phyloP scores from a whole-genome alignment of 257 asterid species.

The Striga asiatica region DNA sequence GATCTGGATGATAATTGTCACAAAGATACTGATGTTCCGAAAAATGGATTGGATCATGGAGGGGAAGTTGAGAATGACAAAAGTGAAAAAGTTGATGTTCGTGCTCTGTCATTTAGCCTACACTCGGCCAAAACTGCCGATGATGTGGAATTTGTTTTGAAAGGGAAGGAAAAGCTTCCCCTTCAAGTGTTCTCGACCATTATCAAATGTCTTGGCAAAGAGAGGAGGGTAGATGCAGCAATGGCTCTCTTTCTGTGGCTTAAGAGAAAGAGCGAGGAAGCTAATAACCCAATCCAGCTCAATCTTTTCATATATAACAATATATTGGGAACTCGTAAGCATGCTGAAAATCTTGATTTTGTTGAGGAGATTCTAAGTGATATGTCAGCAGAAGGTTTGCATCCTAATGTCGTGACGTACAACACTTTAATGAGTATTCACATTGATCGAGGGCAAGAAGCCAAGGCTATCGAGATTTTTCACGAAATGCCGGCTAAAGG shows the following conservation, averaged over 20 bases:
- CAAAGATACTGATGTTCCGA: background rate
- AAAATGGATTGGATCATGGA: conserved; percentile 3
- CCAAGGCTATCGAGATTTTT: conserved; percentile 56
- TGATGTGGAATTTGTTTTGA: conserved; percentile 62
- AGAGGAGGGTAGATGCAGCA: conserved; percentile 45
- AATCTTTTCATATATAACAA: conserved; percentile 70
- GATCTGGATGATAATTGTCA: background rate
- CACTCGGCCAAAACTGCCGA: conserved; percentile 43
- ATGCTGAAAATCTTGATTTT: conserved; percentile 30
- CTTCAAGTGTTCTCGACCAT: conserved; percentile 78
- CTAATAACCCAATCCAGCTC: conserved; percentile 25
- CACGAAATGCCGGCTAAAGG: conserved; percentile 47
- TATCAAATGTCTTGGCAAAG: conserved; percentile 70
- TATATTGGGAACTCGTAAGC: conserved; percentile 68
- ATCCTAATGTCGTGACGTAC: conserved; percentile 65
- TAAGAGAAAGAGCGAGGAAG: conserved; percentile 45
- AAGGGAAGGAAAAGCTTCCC: conserved; percentile 45
- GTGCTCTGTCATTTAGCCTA: conserved; percentile 43
- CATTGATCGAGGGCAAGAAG: conserved; percentile 55
- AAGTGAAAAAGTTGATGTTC: conserved; percentile 41
- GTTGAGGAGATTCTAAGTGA: conserved; percentile 42
- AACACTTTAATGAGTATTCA: conserved; percentile 71
- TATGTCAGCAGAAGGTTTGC: conserved; percentile 50
- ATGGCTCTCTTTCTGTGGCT: conserved; percentile 84
- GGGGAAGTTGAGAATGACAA: conserved; percentile 10